These are phyloP conservation scores for Remersonia thermophila DNA, from an alignment of 2,329 filamentous ascomycete genomes.

Conservation along the genomic window DNA sequence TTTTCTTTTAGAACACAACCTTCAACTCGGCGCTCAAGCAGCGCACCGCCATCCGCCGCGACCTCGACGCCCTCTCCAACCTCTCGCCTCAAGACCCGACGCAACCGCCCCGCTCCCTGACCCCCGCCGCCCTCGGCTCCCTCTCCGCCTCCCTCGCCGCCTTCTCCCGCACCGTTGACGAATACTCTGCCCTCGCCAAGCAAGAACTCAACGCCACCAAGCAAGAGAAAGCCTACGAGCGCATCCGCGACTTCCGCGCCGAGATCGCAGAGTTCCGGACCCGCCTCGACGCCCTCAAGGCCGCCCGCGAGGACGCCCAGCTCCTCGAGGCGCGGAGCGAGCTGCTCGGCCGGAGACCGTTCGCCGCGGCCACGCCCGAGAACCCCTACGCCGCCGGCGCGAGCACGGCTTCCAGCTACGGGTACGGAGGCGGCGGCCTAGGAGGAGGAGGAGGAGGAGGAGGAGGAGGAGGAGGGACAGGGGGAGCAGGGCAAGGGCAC, in stretches of 20 bases:
- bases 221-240: slow-evolving; percentile 78
- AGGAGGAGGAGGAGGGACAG: no score
- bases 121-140: slow-evolving; percentile 46
- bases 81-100: slow-evolving; percentile 20
- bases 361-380: slow-evolving; percentile 68
- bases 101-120: slow-evolving; percentile 27
- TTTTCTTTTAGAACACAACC: slow-evolving; percentile 51
- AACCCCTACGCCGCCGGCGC: slow-evolving; percentile 64
- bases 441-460: slow-evolving; percentile 4
- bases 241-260: slow-evolving; percentile 70
- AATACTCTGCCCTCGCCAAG: slow-evolving; percentile 74
- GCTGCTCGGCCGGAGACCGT: slow-evolving; percentile 73
- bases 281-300: slow-evolving; percentile 66
- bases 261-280: slow-evolving; percentile 71
- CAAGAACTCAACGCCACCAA: slow-evolving; percentile 86
- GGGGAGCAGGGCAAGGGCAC: no score
- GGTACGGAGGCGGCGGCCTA: slow-evolving; percentile 13
- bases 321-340: slow-evolving; percentile 60
- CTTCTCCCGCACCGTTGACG: slow-evolving; percentile 81
- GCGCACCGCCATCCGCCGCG: slow-evolving; percentile 65
- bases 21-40: slow-evolving; percentile 85
- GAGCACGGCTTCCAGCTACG: slow-evolving; percentile 14
- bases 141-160: slow-evolving; percentile 57
- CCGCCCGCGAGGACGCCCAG: slow-evolving; percentile 61
- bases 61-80: slow-evolving; percentile 55